Conservation (phyloP, 192 early-diverging fungal genomes). For the Backusella tarrabulga region DNA sequence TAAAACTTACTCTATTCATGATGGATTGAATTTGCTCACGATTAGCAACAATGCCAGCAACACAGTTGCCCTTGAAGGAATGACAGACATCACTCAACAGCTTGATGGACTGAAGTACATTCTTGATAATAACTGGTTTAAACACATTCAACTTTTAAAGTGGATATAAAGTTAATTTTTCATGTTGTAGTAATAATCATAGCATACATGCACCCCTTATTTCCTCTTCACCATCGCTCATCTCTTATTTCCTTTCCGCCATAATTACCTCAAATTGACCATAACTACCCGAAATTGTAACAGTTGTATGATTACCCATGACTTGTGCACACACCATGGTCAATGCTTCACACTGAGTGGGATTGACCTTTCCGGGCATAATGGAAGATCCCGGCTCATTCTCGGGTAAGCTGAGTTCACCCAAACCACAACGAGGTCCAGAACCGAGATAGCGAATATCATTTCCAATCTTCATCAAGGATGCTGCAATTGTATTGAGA, state of each 20-base stretch:
- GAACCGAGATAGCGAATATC: conserved; percentile 94
- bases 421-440: conserved; percentile 96
- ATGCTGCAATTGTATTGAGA: conserved; percentile 89
- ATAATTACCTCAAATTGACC: conserved; percentile 86
- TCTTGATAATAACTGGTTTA: conserved; percentile 98
- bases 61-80: conserved; percentile 94
- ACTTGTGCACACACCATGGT: conserved; percentile 99
- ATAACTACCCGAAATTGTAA: conserved; percentile 87
- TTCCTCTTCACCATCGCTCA: not conserved
- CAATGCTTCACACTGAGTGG: conserved; percentile 98
- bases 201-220: not conserved
- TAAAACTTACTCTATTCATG: conserved; percentile 67
- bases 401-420: conserved; percentile 91
- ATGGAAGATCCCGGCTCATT: conserved; percentile 99
- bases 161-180: too few relatives aligned
- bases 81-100: conserved; percentile 76
- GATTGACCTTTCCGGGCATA: conserved; percentile 99
- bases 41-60: conserved; percentile 90
- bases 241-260: not conserved
- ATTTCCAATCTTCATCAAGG: conserved; percentile 98
- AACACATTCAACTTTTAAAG: conserved; percentile 86
- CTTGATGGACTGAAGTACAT: conserved; percentile 88
- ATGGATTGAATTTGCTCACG: conserved; percentile 77
- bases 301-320: conserved; percentile 95
- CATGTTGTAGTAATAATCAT: too few relatives aligned